These are phyloP conservation scores for Apiospora marii DNA, from an alignment of 2,329 filamentous ascomycete species.

Conservation along the genomic window DNA sequence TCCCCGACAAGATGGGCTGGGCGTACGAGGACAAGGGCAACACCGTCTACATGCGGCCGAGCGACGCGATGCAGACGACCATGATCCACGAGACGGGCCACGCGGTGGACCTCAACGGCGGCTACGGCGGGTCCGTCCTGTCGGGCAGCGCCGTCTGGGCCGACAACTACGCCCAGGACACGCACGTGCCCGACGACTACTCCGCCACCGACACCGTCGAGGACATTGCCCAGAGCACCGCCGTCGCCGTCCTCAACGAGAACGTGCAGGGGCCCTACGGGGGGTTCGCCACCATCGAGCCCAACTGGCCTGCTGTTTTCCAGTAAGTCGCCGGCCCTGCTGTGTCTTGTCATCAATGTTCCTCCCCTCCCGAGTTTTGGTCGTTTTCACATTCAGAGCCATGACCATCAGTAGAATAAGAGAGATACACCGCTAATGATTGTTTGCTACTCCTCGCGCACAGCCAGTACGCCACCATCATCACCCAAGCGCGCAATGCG, in stretches of 20 bases:
- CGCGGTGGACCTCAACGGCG: conserved; percentile 9
- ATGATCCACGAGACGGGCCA: conserved; percentile 13
- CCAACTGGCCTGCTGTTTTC: background rate
- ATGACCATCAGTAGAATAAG: background rate
- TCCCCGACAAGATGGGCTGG: conserved; percentile 2
- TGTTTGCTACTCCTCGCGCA: background rate
- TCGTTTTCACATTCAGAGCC: no score
- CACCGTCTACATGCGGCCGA: background rate
- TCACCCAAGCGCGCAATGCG: background rate
- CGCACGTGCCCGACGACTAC: conserved; percentile 12
- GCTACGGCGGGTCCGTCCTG: background rate
- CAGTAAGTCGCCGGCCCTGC: no score
- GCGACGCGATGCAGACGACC: conserved; percentile 1
- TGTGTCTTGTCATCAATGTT: no score
- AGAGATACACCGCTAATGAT: background rate
- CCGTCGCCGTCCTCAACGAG: background rate
- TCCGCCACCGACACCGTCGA: conserved; percentile 7
- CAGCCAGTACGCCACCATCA: conserved; percentile 15
- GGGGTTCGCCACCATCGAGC: background rate
- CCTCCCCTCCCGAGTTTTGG: no score
- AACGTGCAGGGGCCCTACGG: background rate
- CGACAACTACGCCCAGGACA: conserved; percentile 2
- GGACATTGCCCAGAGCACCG: conserved; percentile 4
- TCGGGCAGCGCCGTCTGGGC: background rate
- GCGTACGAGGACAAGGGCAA: conserved; percentile 14